Evolutionary conservation across 495 filamentous ascomycete genomes (phyloP), one percentile per base, ranked within the genome.

Genomic region (Beverwykella pulmonaria): DNA sequence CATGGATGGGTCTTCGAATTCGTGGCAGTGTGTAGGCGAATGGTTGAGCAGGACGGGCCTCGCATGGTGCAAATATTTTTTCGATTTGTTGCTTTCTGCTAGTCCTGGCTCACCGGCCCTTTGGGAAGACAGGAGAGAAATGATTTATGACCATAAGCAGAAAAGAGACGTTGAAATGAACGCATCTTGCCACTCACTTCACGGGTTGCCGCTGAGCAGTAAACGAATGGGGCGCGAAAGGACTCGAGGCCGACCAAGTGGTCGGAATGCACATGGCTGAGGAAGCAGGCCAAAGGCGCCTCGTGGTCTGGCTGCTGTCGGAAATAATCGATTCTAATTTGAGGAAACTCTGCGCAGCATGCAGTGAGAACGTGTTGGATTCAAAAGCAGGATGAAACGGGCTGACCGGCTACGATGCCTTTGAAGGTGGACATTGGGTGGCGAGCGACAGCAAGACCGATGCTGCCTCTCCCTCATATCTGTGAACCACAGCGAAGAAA

Each of bases 251-350:
- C 93, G 61, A 83, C 84, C 7, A 97, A 82, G 76, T 98, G 93
- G 67, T 97, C 93, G 61, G 88, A 95, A 74, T 97, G 93, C 12
- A 96, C 88, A 83, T 98, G 93, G 72, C 89, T 93, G 41, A 98
- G 81, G 73, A 98, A 96, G 73, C 90, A 96, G 17, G 90, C 92
- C 47, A 95, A 73, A 1, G 93, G 90, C 29, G 89, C 82, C 27
- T 76, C 80, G 19, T 75, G 76, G 0, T 79, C 81, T 20, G 79
- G 81, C 22, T 78, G 78, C 19, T 79, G 79, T 17, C 92, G 86
- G 72, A 97, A 98, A 77, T 90, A 92, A 75, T 98, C 93, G 61
- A 97, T 84, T 70, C 87, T 76, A 55, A 93, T 90, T 30, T 86
- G 82, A 0, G 89, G 90, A 65, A 93, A 92, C 68, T 93, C 86